A percentile compares a stretch with the other conserved stretches of the same genome.
These are phyloP conservation scores for Fusarium mexicanum DNA, from an alignment of 2,329 filamentous ascomycete genomes.

Conservation along the genomic window DNA sequence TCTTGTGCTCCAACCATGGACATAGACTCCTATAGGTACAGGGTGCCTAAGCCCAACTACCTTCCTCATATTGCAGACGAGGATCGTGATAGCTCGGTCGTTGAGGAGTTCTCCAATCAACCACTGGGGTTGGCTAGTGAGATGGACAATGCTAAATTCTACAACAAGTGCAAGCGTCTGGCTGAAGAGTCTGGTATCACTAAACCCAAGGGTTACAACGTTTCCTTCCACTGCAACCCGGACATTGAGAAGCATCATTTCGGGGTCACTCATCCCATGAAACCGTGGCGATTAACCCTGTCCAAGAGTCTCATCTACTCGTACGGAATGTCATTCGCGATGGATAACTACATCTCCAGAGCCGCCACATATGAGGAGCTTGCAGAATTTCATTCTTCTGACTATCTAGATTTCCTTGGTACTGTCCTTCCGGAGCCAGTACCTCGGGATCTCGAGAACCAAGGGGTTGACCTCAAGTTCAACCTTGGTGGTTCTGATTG, in stretches of 20 bases:
- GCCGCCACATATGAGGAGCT: slow-evolving; percentile 89
- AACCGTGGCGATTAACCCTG: slow-evolving; percentile 94
- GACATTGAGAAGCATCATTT: slow-evolving; percentile 97
- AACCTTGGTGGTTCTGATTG: slow-evolving; percentile 93
- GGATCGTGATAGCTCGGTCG: slow-evolving; percentile 61
- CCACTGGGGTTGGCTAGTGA: slow-evolving; percentile 62
- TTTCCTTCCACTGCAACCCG: slow-evolving; percentile 96
- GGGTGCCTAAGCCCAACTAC: slow-evolving; percentile 68
- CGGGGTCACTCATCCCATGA: slow-evolving; percentile 97
- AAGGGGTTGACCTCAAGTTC: slow-evolving; percentile 74
- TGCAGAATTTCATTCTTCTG: slow-evolving; percentile 83
- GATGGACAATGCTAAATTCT: slow-evolving; percentile 65
- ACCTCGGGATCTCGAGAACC: slow-evolving; percentile 71
- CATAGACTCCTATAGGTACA: slow-evolving; percentile 61
- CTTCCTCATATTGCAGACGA: slow-evolving; percentile 64
- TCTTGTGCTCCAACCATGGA: slow-evolving; percentile 44
- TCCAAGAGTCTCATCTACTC: slow-evolving; percentile 95
- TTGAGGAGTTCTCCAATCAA: slow-evolving; percentile 59
- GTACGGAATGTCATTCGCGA: slow-evolving; percentile 95
- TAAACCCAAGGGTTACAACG: slow-evolving; percentile 84
- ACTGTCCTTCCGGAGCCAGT: slow-evolving; percentile 73
- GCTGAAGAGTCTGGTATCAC: slow-evolving; percentile 75
- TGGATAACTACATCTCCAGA: slow-evolving; percentile 91
- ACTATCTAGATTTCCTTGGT: slow-evolving; percentile 90
- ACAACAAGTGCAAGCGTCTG: slow-evolving; percentile 65